A percentile compares a stretch with the other conserved stretches of the same genome.
These are phyloP conservation scores for Podospora conica DNA, from an alignment of 495 filamentous ascomycete species.

Conservation along the genomic window DNA sequence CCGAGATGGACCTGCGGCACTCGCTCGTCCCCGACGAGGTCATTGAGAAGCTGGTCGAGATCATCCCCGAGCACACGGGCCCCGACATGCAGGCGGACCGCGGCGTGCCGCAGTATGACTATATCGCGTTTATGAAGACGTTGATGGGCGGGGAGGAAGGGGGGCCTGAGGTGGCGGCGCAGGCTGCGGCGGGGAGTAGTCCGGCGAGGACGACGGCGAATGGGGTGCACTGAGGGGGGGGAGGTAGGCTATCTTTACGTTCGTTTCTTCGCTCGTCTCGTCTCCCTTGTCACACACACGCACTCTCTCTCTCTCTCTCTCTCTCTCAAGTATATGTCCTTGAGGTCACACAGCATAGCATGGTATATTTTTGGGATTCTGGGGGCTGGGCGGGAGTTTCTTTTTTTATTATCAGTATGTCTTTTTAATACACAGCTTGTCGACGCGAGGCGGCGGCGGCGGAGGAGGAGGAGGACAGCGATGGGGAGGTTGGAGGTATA, in stretches of 20 bases:
- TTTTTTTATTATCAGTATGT: not conserved
- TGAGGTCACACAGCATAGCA: not conserved
- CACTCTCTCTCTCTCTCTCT: no score
- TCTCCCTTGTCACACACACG: no score
- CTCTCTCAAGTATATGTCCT: not conserved
- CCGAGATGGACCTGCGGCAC: constrained; percentile 91
- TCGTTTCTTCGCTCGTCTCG: not conserved
- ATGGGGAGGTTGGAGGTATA: not conserved
- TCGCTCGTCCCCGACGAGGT: constrained; percentile 91
- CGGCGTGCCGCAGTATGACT: constrained; percentile 76
- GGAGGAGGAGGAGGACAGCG: not conserved
- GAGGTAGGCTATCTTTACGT: not conserved
- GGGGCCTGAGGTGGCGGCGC: not conserved
- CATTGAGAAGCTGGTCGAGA: constrained; percentile 82
- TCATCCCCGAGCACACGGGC: constrained; percentile 74
- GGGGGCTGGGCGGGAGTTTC: not conserved
- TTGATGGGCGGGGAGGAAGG: constrained; percentile 41
- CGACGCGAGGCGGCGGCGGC: not conserved
- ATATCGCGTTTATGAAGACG: constrained; percentile 87
- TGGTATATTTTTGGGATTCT: not conserved
- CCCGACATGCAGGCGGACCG: constrained; percentile 74
- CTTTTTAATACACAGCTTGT: not conserved
- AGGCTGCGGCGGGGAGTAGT: not conserved
- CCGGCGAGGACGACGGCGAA: constrained; percentile 4
- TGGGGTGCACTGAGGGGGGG: not conserved